phyloP scores from a whole-genome alignment of 768 basidiomycete genomes.

The Podaxis sp. region DNA sequence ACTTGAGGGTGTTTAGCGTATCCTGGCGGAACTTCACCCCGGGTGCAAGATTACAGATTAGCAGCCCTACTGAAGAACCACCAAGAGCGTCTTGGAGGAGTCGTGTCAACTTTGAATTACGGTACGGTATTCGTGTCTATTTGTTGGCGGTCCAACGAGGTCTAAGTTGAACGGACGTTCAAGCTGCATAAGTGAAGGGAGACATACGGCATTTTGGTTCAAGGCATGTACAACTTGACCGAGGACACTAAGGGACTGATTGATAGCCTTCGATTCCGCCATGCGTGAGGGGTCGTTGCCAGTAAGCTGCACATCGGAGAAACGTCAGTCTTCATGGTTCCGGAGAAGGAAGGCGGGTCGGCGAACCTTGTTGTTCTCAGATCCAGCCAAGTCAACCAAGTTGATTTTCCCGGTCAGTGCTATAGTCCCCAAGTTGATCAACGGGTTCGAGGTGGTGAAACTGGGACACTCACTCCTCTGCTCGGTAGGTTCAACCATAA shows the following conservation, averaged over 20 bases:
- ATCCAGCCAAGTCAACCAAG: slow-evolving; percentile 86
- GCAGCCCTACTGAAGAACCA: slow-evolving; percentile 70
- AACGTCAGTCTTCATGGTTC: background rate
- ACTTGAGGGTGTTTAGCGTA: slow-evolving; percentile 92
- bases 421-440: slow-evolving; percentile 21
- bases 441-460: background rate
- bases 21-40: slow-evolving; percentile 80
- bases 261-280: slow-evolving; percentile 86
- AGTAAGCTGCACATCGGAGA: slow-evolving; percentile 44
- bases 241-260: slow-evolving; percentile 82
- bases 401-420: slow-evolving; percentile 76
- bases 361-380: slow-evolving; percentile 80
- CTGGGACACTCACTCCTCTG: slow-evolving; percentile 44
- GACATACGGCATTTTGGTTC: slow-evolving; percentile 62
- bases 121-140: slow-evolving; percentile 79
- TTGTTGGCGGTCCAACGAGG: background rate
- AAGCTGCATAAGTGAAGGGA: background rate
- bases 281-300: slow-evolving; percentile 86
- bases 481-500: slow-evolving; percentile 46
- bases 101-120: slow-evolving; percentile 85
- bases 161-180: background rate
- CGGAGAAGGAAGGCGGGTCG: background rate
- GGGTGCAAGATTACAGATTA: slow-evolving; percentile 87
- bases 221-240: slow-evolving; percentile 87
- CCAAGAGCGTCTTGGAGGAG: slow-evolving; percentile 90